phyloP scores from a whole-genome alignment of 768 basidiomycete genomes.

The Mycena vitilis region DNA sequence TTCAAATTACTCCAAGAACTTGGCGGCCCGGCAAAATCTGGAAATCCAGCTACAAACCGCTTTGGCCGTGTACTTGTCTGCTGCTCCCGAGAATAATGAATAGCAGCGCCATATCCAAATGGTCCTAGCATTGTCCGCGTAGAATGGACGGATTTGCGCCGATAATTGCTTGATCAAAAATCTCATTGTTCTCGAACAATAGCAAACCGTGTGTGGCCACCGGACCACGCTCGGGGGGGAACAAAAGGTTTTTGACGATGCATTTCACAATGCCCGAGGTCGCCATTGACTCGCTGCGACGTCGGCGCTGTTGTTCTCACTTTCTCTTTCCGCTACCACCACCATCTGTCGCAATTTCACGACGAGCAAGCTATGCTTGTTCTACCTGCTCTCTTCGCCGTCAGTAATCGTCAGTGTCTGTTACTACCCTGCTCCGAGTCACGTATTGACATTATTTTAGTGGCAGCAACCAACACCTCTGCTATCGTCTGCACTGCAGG shows the following conservation, averaged over 20 bases:
- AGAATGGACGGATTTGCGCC: constrained; percentile 11
- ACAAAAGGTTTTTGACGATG: constrained; percentile 24
- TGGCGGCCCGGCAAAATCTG: too few relatives aligned
- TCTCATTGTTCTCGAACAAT: constrained; percentile 33
- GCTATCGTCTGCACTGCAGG: constrained; percentile 76
- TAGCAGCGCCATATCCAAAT: neutral
- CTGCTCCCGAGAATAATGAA: neutral
- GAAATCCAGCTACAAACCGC: too few relatives aligned
- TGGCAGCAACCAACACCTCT: constrained; percentile 54
- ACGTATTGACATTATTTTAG: neutral
- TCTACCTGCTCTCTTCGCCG: constrained; percentile 16
- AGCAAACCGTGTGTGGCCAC: constrained; percentile 5
- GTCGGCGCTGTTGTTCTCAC: constrained; percentile 8
- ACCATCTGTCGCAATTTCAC: constrained; percentile 24
- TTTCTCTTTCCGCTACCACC: constrained; percentile 30
- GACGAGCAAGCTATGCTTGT: constrained; percentile 26
- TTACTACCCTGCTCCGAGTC: neutral
- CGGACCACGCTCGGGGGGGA: constrained; percentile 5
- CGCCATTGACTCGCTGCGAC: constrained; percentile 13
- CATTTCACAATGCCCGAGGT: constrained; percentile 30
- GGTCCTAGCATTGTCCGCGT: constrained; percentile 2
- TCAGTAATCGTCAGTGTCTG: constrained; percentile 27
- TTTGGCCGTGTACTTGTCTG: neutral
- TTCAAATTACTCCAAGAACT: neutral
- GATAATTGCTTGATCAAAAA: neutral